Base-by-base conservation (phyloP, 495 filamentous ascomycete species). In the Tuber calosporum region DNA sequence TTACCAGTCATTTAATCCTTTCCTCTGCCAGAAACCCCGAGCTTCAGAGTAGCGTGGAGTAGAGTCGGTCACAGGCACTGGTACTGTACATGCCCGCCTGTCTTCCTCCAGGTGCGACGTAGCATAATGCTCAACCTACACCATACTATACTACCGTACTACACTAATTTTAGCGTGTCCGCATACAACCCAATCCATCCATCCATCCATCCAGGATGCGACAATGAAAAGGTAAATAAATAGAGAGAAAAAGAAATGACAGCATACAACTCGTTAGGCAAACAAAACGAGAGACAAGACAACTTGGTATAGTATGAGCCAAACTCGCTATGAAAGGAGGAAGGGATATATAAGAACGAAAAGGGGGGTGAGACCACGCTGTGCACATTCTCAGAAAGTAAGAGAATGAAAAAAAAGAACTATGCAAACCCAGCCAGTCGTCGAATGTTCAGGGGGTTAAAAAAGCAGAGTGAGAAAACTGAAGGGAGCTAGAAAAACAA, bases 401-500 rank as follows among this genome's bases (percentile, higher is more conserved):
- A 41, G 53, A 26, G n/a, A 48, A 73, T 36, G 30, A 66, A 38
- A 34, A 26, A 20, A 26, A 36, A 58, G 26, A 26, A 39, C 62
- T 37, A 58, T 53, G 38, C n/a, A 43, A 73, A 34, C 53, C 53
- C 26, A 62, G 53, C 30, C 53, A 62, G 26, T 34, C 13, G 26
- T 69, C 36, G 34, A 34, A 34, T 26, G 37, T 20, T 69, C 69
- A 58, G 39, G 41, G 39, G 43, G 48, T 17, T 17, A 41, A 48
- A 69, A 72, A n/a, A 68, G 39, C 30, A 69, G 68, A 69, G 68
- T 42, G 38, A 68, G 39, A 30, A 69, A 39, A 69, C 38, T 42
- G 38, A 26, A 17, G 42, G n/a, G n/a, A 43, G 37, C 38, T 26
- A 41, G 17, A 22, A 69, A 69, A 69, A 13, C 17, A 30, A 72